Conservation (phyloP, 73 alveolate genomes). For the Paramecium caudatum region DNA sequence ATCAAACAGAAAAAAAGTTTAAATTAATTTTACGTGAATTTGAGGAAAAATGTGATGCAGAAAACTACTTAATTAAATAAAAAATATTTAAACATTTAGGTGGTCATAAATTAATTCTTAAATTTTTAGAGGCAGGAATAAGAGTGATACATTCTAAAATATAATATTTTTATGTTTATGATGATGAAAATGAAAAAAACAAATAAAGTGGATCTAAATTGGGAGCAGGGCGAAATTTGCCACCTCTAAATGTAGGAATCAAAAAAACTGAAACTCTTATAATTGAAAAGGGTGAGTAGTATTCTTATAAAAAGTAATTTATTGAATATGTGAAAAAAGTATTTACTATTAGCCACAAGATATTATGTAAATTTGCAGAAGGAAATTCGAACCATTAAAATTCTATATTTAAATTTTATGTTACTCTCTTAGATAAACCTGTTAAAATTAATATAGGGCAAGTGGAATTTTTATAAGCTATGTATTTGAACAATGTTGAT, state of each 20-base stretch:
- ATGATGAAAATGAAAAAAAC: not conserved
- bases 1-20: constrained; percentile 17
- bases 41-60: constrained; percentile 3
- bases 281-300: not conserved
- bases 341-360: constrained; percentile 66
- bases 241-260: not conserved
- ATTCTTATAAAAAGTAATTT: constrained; percentile 66
- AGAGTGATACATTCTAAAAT: constrained; percentile 61
- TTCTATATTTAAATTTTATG: constrained; percentile 49
- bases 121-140: constrained; percentile 70
- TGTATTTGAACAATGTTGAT: constrained; percentile 2
- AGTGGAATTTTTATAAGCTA: constrained; percentile 41
- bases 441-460: constrained; percentile 68
- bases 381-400: constrained; percentile 54
- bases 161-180: constrained; percentile 18
- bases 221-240: not conserved
- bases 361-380: constrained; percentile 41
- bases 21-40: constrained; percentile 13
- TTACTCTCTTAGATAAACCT: not conserved
- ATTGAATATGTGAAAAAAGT: constrained; percentile 68
- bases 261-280: not conserved
- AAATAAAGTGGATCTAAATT: too few species aligned
- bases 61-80: constrained; percentile 46
- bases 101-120: constrained; percentile 65
- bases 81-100: constrained; percentile 73